Evolutionary conservation across 2,329 filamentous ascomycete species (phyloP).

Genomic region (Mycosphaerella sp.): DNA sequence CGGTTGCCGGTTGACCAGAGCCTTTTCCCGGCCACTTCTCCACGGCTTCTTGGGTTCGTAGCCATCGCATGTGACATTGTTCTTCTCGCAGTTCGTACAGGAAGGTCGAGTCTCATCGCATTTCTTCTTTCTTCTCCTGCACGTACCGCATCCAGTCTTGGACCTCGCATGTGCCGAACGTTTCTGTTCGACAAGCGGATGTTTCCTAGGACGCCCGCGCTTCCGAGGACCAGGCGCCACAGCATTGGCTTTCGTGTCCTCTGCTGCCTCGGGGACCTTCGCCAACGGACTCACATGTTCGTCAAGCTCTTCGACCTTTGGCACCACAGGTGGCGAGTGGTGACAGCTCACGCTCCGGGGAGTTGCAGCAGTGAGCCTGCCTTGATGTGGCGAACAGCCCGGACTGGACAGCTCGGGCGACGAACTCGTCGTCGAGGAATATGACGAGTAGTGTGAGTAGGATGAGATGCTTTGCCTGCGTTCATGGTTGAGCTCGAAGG

Average conservation of each 20-base stretch:
- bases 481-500: background rate
- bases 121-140: slow-evolving; percentile 56
- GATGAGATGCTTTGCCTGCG: slow-evolving; percentile 9
- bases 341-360: slow-evolving; percentile 19
- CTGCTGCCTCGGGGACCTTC: slow-evolving; percentile 26
- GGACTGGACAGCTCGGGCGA: slow-evolving; percentile 15
- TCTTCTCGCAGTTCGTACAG: slow-evolving; percentile 83
- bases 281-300: slow-evolving; percentile 38
- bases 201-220: slow-evolving; percentile 75
- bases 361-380: slow-evolving; percentile 8
- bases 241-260: slow-evolving; percentile 29
- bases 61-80: slow-evolving; percentile 83
- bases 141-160: slow-evolving; percentile 54
- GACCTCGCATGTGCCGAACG: slow-evolving; percentile 70
- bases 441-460: slow-evolving; percentile 7
- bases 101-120: slow-evolving; percentile 47
- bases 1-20: background rate
- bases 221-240: slow-evolving; percentile 35
- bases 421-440: slow-evolving; percentile 12
- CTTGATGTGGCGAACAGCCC: background rate
- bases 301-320: slow-evolving; percentile 51
- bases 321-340: slow-evolving; percentile 28
- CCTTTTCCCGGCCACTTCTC: slow-evolving; percentile 75
- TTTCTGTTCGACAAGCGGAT: slow-evolving; percentile 55
- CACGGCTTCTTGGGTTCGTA: slow-evolving; percentile 82